Evolutionary conservation across 306 rosid species (phyloP).

Genomic region (Trifolium subterraneum): DNA sequence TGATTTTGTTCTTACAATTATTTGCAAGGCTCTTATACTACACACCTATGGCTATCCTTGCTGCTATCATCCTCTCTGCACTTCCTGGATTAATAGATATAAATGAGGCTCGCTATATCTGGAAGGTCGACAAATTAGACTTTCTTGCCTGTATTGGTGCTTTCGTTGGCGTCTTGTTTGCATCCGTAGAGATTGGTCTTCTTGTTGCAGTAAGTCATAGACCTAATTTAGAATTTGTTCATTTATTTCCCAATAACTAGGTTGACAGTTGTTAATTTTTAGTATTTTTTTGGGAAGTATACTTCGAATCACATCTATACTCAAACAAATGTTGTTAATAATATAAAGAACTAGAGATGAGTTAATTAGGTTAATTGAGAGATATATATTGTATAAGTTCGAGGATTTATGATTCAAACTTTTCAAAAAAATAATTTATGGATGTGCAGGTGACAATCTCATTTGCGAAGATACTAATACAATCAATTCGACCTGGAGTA

Average conservation of each 20-base stretch:
- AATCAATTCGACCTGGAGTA: slow-evolving; percentile 70
- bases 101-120: slow-evolving; percentile 61
- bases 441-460: slow-evolving; percentile 68
- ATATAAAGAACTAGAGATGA: too few relatives aligned
- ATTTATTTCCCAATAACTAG: neutral
- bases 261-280: too few relatives aligned
- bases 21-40: slow-evolving; percentile 69
- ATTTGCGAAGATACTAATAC: slow-evolving; percentile 75
- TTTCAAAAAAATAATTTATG: neutral
- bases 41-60: slow-evolving; percentile 80
- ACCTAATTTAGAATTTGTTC: neutral
- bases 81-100: slow-evolving; percentile 74
- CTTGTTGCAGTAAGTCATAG: slow-evolving; percentile 61
- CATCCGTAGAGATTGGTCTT: slow-evolving; percentile 75
- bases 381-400: too few relatives aligned
- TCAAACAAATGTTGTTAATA: too few relatives aligned
- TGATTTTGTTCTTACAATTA: slow-evolving; percentile 58
- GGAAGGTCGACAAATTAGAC: slow-evolving; percentile 82
- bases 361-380: too few relatives aligned
- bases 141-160: slow-evolving; percentile 75
- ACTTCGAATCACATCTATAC: too few relatives aligned
- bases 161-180: slow-evolving; percentile 72
- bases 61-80: slow-evolving; percentile 79
- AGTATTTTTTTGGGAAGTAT: too few relatives aligned
- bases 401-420: slow-evolving; percentile 39